Conservation (phyloP, 2,329 filamentous ascomycete genomes). For the Waltergamsia citrina region DNA sequence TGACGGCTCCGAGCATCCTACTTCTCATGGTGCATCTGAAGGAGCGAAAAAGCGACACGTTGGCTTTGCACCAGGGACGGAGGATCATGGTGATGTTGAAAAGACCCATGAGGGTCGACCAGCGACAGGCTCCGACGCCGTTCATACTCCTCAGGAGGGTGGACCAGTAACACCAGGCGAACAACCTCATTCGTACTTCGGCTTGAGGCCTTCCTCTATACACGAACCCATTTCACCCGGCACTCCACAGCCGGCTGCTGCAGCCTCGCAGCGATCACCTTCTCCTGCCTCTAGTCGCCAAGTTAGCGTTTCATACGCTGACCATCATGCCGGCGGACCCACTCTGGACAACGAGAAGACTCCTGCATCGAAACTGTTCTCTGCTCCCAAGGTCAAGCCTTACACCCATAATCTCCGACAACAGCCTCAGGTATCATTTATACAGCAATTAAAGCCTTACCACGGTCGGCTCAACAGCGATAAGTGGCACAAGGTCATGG, state of each 20-base stretch:
- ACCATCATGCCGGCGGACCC: slow-evolving; percentile 15
- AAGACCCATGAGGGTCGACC: too few species aligned
- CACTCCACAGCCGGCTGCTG: background rate
- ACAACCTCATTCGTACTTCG: too few species aligned
- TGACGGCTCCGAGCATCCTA: slow-evolving; percentile 4
- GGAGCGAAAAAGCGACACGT: slow-evolving; percentile 19
- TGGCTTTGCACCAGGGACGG: slow-evolving; percentile 16
- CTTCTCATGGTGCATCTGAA: slow-evolving; percentile 8
- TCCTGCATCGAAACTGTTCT: slow-evolving; percentile 22
- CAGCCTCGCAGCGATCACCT: background rate
- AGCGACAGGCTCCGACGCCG: too few species aligned
- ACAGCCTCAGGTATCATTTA: slow-evolving; percentile 60
- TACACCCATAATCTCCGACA: slow-evolving; percentile 67
- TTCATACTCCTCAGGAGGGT: too few species aligned
- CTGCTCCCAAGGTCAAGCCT: slow-evolving; percentile 24
- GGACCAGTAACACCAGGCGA: too few species aligned
- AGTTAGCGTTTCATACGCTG: slow-evolving; percentile 11
- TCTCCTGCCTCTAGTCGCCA: background rate
- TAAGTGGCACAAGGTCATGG: slow-evolving; percentile 67
- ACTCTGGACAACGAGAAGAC: slow-evolving; percentile 33
- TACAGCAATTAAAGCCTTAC: slow-evolving; percentile 65
- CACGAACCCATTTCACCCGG: too few species aligned
- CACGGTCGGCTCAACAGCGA: slow-evolving; percentile 72
- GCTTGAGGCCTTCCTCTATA: too few species aligned
- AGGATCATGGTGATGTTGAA: too few species aligned